Conservation (phyloP, 2,329 filamentous ascomycete genomes). For the Rugonectria rugulosa region DNA sequence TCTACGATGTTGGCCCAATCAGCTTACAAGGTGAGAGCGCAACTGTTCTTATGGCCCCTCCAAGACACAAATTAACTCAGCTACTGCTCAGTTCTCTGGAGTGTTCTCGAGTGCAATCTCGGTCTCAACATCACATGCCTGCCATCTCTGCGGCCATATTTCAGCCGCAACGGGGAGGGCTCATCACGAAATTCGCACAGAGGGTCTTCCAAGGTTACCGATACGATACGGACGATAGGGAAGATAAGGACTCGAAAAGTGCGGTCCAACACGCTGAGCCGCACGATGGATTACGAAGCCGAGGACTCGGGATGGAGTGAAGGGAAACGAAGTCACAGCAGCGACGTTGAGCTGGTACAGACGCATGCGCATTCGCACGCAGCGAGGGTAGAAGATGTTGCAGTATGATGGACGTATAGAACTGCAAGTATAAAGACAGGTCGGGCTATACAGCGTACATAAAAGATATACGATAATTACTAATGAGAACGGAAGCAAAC, state of each 20-base stretch:
- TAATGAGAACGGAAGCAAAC: too few relatives aligned
- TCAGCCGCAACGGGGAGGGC: not conserved
- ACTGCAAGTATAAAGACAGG: too few relatives aligned
- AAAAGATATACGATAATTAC: too few relatives aligned
- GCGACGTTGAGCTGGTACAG: not conserved
- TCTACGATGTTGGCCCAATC: slow-evolving; percentile 1
- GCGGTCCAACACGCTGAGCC: not conserved
- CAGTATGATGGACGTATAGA: too few relatives aligned
- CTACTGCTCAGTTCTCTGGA: slow-evolving; percentile 3
- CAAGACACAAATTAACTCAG: not conserved
- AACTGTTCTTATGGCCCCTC: not conserved
- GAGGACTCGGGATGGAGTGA: not conserved
- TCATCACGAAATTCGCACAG: not conserved
- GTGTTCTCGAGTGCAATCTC: slow-evolving; percentile 10
- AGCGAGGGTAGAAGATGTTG: not conserved
- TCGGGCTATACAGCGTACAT: too few relatives aligned
- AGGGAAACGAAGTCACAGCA: not conserved
- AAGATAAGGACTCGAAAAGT: not conserved
- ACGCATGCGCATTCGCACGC: not conserved
- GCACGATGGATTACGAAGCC: not conserved
- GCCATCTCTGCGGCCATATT: slow-evolving; percentile 8
- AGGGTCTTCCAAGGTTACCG: not conserved
- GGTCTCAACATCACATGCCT: slow-evolving; percentile 9
- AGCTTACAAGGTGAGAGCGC: not conserved
- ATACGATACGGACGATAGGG: not conserved